A percentile compares a stretch with the other conserved stretches of the same genome.
Evolutionary conservation across 768 basidiomycete species (phyloP).

Genomic region (Lepiota venenata): DNA sequence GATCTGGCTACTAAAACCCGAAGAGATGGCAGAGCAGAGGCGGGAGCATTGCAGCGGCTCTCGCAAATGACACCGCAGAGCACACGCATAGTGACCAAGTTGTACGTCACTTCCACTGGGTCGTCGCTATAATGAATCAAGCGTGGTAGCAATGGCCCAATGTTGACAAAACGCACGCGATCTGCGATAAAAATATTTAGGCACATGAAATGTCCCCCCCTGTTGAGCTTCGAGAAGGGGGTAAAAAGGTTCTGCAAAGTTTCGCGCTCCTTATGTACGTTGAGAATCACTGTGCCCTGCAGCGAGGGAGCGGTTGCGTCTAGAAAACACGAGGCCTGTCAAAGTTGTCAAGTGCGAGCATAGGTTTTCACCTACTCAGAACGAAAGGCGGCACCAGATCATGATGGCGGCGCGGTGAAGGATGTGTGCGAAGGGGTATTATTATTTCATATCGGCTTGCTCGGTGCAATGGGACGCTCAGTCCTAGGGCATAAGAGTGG

Average conservation of each 20-base stretch:
- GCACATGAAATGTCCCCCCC: not conserved
- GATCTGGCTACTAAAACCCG: not conserved
- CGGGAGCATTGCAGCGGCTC: not conserved
- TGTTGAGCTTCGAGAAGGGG: constrained; percentile 7
- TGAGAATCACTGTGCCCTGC: constrained; percentile 5
- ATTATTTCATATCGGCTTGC: too few species aligned
- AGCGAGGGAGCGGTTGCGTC: not conserved
- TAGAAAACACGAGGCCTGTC: constrained; percentile 12
- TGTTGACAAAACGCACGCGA: constrained; percentile 2
- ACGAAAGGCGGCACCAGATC: not conserved
- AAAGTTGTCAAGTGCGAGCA: not conserved
- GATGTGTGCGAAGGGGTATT: too few species aligned
- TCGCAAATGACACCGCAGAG: not conserved
- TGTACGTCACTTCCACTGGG: constrained; percentile 8
- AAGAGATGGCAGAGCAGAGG: not conserved
- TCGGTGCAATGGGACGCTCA: too few species aligned
- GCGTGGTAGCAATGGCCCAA: not conserved
- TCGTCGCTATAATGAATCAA: not conserved
- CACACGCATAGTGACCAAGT: not conserved
- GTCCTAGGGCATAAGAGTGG: not conserved
- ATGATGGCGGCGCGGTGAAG: not conserved
- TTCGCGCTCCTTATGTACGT: constrained; percentile 5
- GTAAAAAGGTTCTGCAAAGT: not conserved
- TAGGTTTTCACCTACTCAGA: not conserved
- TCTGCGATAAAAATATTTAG: constrained; percentile 5